Conservation (phyloP, 306 rosid species). For the Pterocarpus macrocarpus region DNA sequence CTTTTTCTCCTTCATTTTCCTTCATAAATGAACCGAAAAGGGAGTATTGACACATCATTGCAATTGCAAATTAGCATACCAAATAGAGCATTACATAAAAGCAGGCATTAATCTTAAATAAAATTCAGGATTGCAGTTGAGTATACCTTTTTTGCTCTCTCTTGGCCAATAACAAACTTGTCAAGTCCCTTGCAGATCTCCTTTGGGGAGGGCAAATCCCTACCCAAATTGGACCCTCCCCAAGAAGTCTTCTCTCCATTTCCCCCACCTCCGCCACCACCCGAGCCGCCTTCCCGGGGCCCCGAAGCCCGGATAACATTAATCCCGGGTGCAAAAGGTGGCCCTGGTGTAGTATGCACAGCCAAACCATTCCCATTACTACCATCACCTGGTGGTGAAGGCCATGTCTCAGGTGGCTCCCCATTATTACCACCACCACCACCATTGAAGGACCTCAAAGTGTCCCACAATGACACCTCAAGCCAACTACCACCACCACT, state of each 20-base stretch:
- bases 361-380: slow-evolving; percentile 74
- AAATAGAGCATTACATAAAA: slow-evolving; percentile 8
- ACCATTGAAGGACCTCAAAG: slow-evolving; percentile 56
- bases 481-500: slow-evolving; percentile 51
- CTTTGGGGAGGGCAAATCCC: slow-evolving; percentile 93
- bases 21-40: slow-evolving; percentile 18
- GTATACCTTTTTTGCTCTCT: slow-evolving; percentile 85
- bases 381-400: slow-evolving; percentile 55
- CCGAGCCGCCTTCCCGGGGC: slow-evolving; percentile 53
- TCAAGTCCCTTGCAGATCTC: slow-evolving; percentile 92
- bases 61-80: slow-evolving; percentile 2
- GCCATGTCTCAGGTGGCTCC: slow-evolving; percentile 84
- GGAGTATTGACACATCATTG: neutral
- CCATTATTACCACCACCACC: slow-evolving; percentile 48
- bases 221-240: slow-evolving; percentile 97
- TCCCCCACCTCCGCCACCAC: slow-evolving; percentile 54
- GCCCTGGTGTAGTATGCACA: slow-evolving; percentile 91
- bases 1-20: slow-evolving; percentile 12
- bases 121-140: neutral
- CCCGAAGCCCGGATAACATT: slow-evolving; percentile 75
- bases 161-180: slow-evolving; percentile 95
- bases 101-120: slow-evolving; percentile 3
- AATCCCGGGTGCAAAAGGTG: slow-evolving; percentile 84
- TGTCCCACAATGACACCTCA: slow-evolving; percentile 69
- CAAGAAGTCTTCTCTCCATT: slow-evolving; percentile 66